A percentile compares a stretch with the other conserved stretches of the same genome.
phyloP scores from a whole-genome alignment of 768 basidiomycete species.

The Clavulina sp. region DNA sequence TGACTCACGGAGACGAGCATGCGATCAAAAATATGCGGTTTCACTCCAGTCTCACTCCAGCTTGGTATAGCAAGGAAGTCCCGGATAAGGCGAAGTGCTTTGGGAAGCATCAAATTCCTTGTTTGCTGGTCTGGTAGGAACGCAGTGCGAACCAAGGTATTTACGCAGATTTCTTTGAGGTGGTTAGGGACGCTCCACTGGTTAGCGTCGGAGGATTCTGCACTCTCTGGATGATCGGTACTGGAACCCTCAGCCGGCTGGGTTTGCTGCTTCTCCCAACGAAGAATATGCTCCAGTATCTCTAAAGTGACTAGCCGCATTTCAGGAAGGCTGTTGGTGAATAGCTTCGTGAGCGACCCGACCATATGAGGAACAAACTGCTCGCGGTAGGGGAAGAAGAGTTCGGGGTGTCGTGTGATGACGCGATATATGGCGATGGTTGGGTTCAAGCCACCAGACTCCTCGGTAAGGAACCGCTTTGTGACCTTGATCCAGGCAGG shows the following conservation, averaged over 20 bases:
- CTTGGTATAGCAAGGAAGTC: constrained; percentile 61
- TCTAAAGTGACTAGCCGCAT: constrained; percentile 79
- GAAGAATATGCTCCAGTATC: constrained; percentile 76
- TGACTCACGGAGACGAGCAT: constrained; percentile 57
- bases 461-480: constrained; percentile 72
- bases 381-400: constrained; percentile 86
- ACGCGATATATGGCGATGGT: constrained; percentile 74
- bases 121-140: constrained; percentile 7
- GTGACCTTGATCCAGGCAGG: constrained; percentile 78
- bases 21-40: constrained; percentile 75
- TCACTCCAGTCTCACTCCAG: constrained; percentile 84
- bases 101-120: constrained; percentile 19
- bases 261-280: constrained; percentile 63
- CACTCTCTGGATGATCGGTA: neutral
- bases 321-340: constrained; percentile 62
- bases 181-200: no score
- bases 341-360: constrained; percentile 72
- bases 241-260: neutral
- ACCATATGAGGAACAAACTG: constrained; percentile 90
- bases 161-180: no score
- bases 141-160: no score
- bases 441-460: constrained; percentile 51
- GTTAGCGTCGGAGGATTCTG: no score
- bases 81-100: constrained; percentile 35
- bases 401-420: constrained; percentile 73